Base-by-base conservation (phyloP, 129 eudicot species). In the Mikania micrantha region DNA sequence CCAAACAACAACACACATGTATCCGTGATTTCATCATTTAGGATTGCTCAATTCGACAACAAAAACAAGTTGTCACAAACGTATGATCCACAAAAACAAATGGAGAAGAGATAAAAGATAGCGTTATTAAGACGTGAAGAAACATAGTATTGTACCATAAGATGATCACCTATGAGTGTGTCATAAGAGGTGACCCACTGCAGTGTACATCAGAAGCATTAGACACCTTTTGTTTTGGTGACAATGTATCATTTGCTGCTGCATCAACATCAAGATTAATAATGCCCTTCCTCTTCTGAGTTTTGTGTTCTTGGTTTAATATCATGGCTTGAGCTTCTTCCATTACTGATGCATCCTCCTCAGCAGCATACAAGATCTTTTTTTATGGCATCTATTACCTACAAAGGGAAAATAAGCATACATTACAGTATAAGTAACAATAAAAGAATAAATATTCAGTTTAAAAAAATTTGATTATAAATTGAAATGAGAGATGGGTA, bases 151-250 rank as follows among this genome's bases (percentile, higher is more conserved):
- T 42, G 0, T 4, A 42, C 29, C 71, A 66, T 4, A 7, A 68
- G 15, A 25, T 32, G 62, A 45, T 45, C 25, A 45, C 52, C 38
- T 41, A 78, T 83, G 81, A 88, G 77, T 67, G 84, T 38, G 96
- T 88, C 79, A 84, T 74, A 34, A 88, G 91, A 53, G 95, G 88
- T 50, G 98, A 86, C 77, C 81, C 89, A 60, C 95, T 86, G 79
- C 87, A 82, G 69, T 84, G 95, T n/a, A 88, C 96, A 84, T 93
- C 98, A 57, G 95, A 78, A 64, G 82, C 83, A 80, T 93, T 96
- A 71, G 95, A 80, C 12, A 84, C 64, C 79, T 95, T 79, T 75
- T 86, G 91, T 76, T 91, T 86, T 11, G 98, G 95, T 74, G 96
- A 86, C 49, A 78, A 73, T 24, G 81, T 72, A 12, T 84, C 72